Base-by-base conservation (phyloP, 768 basidiomycete genomes). In the Pisolithus albus region DNA sequence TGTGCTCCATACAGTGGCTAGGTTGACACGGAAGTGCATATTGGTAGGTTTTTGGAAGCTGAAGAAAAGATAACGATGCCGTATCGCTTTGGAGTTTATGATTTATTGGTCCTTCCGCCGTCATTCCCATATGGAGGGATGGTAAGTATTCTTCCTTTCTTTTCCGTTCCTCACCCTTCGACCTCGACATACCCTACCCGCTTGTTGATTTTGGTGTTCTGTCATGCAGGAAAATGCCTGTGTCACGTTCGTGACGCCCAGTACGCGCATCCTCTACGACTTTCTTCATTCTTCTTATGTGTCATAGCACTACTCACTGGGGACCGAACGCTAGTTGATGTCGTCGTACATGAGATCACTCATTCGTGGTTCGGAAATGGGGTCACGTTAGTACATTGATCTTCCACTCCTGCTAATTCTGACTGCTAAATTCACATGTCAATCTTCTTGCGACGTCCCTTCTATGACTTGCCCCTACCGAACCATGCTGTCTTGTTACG, bases 291-390 rank as follows among this genome's bases (percentile, higher is more conserved):
- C 34, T 5, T 61, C 36, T n/a, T 10, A 32, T 4, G 7, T 16
- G 19, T 15, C 7, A 59, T 39, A 83, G 89, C 92, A 3, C 75
- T 96, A 5, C 73, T 98, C 41, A 82, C 92, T 5, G 91, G 92
- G 0, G 95, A 98, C 64, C 80, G 88, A 36, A 79, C 83, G 5
- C 73, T 92, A 9, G 91, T 92, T 7, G 90, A 94, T 62, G 90
- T 95, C 11, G 84, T 92, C 11, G 88, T 92, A 0, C 88, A 95
- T 70, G 92, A 92, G 63, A 70, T 86, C 26, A 83, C 84, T 0
- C 88, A 97, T 63, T 88, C 87, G 2, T 96, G 86, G 83, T 94
- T 92, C 54, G 92, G 92, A n/a, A 93, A 94, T 63, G 87, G 88
- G 21, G 80, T 92, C 51, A 90, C 88, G 86, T 77, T 61, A 53